These are phyloP conservation scores for Fomitopsis schrenkii DNA, from an alignment of 1,284 basidiomycete species.

Conservation along the genomic window DNA sequence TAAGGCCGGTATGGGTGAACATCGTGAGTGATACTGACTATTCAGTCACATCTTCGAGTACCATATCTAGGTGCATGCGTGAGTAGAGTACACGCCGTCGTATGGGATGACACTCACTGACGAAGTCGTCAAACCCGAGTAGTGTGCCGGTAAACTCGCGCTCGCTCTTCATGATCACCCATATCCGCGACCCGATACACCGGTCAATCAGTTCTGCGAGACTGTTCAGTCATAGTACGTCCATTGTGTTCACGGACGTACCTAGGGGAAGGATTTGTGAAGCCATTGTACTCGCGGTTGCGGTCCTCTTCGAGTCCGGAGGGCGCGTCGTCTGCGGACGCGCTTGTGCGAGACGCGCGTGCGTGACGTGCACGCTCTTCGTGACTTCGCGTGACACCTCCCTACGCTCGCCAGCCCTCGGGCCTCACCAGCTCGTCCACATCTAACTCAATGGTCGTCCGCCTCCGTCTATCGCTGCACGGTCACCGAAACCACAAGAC, in stretches of 20 bases:
- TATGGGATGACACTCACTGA: conserved; percentile 72
- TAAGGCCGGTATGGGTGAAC: too few relatives aligned
- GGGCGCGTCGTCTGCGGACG: background rate
- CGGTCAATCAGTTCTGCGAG: conserved; percentile 85
- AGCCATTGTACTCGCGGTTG: conserved; percentile 38
- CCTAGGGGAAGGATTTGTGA: conserved; percentile 62
- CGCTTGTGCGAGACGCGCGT: background rate
- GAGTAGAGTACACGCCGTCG: background rate
- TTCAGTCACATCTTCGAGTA: conserved; percentile 95
- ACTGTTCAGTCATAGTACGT: background rate
- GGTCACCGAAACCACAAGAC: conserved; percentile 77
- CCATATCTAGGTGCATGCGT: conserved; percentile 75
- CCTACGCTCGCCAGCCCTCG: background rate
- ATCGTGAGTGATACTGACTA: conserved; percentile 51
- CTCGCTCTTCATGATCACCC: conserved; percentile 97
- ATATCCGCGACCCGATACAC: conserved; percentile 92
- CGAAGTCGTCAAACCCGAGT: conserved; percentile 97
- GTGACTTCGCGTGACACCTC: background rate
- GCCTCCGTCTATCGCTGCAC: conserved; percentile 84
- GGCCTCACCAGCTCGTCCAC: background rate
- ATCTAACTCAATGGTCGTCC: conserved; percentile 65
- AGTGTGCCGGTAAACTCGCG: conserved; percentile 96
- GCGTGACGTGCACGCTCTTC: background rate
- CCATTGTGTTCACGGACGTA: conserved; percentile 10
- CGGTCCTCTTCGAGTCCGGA: background rate